Evolutionary conservation across 208 protist species (phyloP).

Genomic region (Endotrypanum monterogeii): DNA sequence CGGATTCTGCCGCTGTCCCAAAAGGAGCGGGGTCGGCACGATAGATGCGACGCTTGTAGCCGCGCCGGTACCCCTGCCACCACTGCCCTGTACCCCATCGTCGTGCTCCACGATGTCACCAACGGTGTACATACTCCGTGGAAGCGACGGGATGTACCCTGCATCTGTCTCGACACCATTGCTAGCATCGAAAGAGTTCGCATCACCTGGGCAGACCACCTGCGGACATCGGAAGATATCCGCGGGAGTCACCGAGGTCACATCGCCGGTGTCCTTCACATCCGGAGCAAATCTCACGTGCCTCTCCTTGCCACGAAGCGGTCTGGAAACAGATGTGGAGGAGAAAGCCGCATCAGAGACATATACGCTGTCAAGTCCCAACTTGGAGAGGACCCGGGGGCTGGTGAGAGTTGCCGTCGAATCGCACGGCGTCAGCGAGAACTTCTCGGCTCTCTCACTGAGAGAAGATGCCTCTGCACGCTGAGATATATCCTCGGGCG

Average conservation of each 20-base stretch:
- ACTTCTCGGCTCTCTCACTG: background rate
- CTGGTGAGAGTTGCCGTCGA: background rate
- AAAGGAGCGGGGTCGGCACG: constrained; percentile 9
- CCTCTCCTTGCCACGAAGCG: constrained; percentile 13
- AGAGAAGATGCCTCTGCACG: background rate
- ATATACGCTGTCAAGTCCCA: background rate
- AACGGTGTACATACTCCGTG: constrained; percentile 33
- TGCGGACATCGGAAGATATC: background rate
- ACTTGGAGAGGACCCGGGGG: background rate
- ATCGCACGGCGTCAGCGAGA: background rate
- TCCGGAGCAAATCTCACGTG: constrained; percentile 38
- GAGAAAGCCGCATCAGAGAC: background rate
- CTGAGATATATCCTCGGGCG: background rate
- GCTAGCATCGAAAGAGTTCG: background rate
- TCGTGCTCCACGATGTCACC: constrained; percentile 64
- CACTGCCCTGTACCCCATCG: background rate
- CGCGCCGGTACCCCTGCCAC: background rate
- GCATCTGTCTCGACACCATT: background rate
- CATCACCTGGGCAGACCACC: background rate
- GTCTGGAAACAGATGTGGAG: background rate
- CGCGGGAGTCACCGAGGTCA: background rate
- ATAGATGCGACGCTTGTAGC: background rate
- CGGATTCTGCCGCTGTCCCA: constrained; percentile 16
- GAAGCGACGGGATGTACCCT: background rate
- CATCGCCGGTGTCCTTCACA: background rate